phyloP scores from a whole-genome alignment of 1,284 basidiomycete genomes.

The Rhodotorula sp. region DNA sequence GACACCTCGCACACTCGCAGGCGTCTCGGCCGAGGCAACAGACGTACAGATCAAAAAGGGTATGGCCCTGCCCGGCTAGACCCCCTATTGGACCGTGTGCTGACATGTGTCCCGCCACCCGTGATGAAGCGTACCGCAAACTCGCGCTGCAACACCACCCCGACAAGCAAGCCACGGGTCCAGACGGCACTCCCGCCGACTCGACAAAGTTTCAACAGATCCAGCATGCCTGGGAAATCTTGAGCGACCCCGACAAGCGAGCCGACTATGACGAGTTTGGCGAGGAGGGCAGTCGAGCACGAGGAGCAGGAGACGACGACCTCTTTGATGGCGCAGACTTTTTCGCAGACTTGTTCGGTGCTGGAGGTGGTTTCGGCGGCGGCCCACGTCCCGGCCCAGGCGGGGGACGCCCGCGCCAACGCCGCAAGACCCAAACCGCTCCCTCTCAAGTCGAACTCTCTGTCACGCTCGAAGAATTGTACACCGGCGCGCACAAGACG shows the following conservation, averaged over 20 bases:
- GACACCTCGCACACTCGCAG: neutral
- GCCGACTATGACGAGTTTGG: slow-evolving; percentile 79
- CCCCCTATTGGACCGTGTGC: neutral
- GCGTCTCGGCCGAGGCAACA: slow-evolving; percentile 10
- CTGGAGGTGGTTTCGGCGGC: slow-evolving; percentile 55
- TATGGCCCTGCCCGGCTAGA: neutral
- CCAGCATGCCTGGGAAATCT: slow-evolving; percentile 83
- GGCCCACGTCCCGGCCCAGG: slow-evolving; percentile 53
- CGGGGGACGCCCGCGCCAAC: slow-evolving; percentile 53
- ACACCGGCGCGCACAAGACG: slow-evolving; percentile 83
- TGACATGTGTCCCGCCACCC: neutral
- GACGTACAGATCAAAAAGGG: slow-evolving; percentile 71
- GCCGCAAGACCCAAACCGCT: slow-evolving; percentile 51
- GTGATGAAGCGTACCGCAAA: slow-evolving; percentile 62
- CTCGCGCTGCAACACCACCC: slow-evolving; percentile 34
- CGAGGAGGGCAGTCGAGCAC: slow-evolving; percentile 3
- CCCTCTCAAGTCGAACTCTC: slow-evolving; percentile 65
- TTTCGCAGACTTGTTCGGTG: slow-evolving; percentile 73
- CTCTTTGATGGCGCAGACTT: slow-evolving; percentile 54
- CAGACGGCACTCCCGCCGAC: slow-evolving; percentile 10
- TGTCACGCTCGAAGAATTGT: slow-evolving; percentile 87
- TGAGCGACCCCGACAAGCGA: slow-evolving; percentile 73
- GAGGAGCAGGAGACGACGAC: slow-evolving; percentile 52
- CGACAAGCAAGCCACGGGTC: slow-evolving; percentile 19
- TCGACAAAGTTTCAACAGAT: slow-evolving; percentile 51